Evolutionary conservation across 306 rosid species (phyloP), one percentile per base, ranked within the genome.

Genomic region (Vicia sativa): DNA sequence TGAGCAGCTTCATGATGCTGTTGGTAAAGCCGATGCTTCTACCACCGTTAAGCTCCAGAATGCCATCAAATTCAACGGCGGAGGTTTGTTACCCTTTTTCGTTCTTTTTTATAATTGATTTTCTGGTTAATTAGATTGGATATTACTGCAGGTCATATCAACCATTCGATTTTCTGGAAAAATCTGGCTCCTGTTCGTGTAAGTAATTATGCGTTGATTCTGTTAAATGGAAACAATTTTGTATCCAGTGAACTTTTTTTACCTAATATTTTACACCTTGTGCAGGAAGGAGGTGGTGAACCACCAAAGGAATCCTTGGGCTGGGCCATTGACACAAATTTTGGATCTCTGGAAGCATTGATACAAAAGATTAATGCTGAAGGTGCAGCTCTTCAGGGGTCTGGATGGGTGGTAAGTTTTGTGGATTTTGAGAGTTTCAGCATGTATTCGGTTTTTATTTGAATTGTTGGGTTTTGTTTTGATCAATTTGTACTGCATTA

Each of bases 381-480:
- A 81, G 99, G 95, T 45, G 92, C 99, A 25, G 99, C 88, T 25
- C 45, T 95, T 41, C 99, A 95, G 83, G 99, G 99, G 18, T 95
- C 99, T 31, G 99, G 99, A 82, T 95, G 99, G 99, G 99, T 91
- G 95, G 99, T 95, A 83, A 69, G 89, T 79, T 77, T 46, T 53
- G 70, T 75, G 14, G 39, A 38, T 79, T 77, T 25, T 69, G 64
- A 35, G 67, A 71, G 45, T 71, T 37, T 45, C 42, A 4, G 43
- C 39, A 39, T 58, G 11, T 42, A 21, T 78, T 52, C 41, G 46
- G 61, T 68, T 11, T 8, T 64, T 62, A 46, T 63, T 41, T 38
- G 57, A 64, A 28, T 9, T 65, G 11, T 61, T 26, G 34, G 68
- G 42, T 60, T 71, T 60, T 35, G 52, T 62, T 58, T 44, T 72